Conservation (phyloP, 2,329 filamentous ascomycete genomes). For the Exophiala xenobiotica region DNA sequence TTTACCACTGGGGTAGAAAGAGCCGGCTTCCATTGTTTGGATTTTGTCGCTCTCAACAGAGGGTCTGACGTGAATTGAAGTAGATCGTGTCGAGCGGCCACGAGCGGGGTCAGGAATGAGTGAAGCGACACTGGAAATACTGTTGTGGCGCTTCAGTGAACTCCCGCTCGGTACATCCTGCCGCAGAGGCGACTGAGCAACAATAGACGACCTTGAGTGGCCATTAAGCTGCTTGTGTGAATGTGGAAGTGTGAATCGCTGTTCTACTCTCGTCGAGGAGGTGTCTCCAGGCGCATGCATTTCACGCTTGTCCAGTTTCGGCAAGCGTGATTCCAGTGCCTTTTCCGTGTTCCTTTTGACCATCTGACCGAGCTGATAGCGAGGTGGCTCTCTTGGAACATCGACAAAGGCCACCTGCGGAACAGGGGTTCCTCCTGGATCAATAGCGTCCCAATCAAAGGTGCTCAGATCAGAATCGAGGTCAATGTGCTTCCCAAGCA, state of each 20-base stretch:
- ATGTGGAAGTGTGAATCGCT: not conserved
- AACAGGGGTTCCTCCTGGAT: slow-evolving; percentile 51
- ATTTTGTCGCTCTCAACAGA: not conserved
- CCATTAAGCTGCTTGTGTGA: not conserved
- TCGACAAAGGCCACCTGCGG: slow-evolving; percentile 33
- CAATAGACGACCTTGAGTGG: not conserved
- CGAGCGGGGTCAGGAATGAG: not conserved
- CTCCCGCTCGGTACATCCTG: not conserved
- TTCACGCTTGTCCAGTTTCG: slow-evolving; percentile 22
- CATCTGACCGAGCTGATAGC: slow-evolving; percentile 23
- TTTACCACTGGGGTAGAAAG: slow-evolving; percentile 15
- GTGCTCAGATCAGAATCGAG: slow-evolving; percentile 56
- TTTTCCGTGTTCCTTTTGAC: slow-evolving; percentile 4
- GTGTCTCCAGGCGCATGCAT: slow-evolving; percentile 5
- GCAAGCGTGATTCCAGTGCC: slow-evolving; percentile 13
- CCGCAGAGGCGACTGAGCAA: not conserved
- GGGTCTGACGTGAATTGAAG: slow-evolving; percentile 9
- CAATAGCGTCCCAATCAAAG: slow-evolving; percentile 62
- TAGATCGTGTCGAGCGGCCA: slow-evolving; percentile 7
- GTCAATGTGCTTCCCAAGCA: slow-evolving; percentile 43
- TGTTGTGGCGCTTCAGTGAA: slow-evolving; percentile 6
- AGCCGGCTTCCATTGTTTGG: slow-evolving; percentile 4
- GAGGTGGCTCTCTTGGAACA: slow-evolving; percentile 29
- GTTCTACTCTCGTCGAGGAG: not conserved
- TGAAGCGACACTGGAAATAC: slow-evolving; percentile 4